Evolutionary conservation across 2,329 filamentous ascomycete species (phyloP), one percentile per base, ranked within the genome.

Genomic region (Epichloe typhina): DNA sequence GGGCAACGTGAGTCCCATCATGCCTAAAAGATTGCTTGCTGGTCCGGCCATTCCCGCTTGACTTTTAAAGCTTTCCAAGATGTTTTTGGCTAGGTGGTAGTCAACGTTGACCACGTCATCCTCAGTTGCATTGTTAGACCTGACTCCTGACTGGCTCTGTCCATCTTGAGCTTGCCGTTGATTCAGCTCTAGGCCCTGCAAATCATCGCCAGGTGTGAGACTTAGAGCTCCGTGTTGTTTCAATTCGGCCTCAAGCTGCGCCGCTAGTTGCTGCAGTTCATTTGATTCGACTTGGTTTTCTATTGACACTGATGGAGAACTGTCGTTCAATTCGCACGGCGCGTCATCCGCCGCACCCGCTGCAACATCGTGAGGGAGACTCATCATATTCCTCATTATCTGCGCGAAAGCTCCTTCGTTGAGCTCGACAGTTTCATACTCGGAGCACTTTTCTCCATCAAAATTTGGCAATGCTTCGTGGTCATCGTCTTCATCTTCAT

Each of bases 341-440:
- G 8, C 21, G 19, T 41, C 15, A 12, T 19, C 8, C 3, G 19
- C 19, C n/a, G 21, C 39, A 21, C 6, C 42, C 9, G 26, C 42
- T 40, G 35, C 37, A 35, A n/a, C 23, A 33, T 31, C 2, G 15
- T 46, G 42, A 26, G 74, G 72, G 43, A 82, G 72, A 0, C 86
- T 87, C 83, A 93, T 90, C 83, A 94, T 90, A 62, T 94, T 86
- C 53, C 82, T 80, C 88, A 98, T 95, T 76, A 95, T 88, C 49
- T 73, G 79, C 8, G 84, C 76, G 58, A 96, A 95, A 50, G 91
- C 84, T 37, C 83, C 80, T 64, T 97, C 90, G 56, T 95, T 82
- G 57, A 94, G 91, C 51, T 82, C 84, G 5, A 86, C 80, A 44
- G 85, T 84, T 57, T 83, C 83, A 55, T 89, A 84, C 59, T 88